Base-by-base conservation (phyloP, 2,329 filamentous ascomycete species). In the Cyanodermella asteris region DNA sequence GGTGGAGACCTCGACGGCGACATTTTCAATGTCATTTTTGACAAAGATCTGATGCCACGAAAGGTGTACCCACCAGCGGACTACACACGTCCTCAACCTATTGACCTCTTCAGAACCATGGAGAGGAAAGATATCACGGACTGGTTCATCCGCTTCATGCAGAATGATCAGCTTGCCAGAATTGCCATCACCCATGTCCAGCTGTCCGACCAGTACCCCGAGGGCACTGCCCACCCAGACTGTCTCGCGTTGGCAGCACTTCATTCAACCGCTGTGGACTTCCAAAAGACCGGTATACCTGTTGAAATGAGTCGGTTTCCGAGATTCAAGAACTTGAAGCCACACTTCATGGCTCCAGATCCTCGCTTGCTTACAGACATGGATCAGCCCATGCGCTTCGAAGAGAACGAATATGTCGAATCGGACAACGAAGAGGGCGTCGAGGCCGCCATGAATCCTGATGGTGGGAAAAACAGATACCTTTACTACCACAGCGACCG, bases 1-100 rank as follows among this genome's bases (percentile, higher is more conserved):
- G 80, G 80, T 2, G 80, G 80, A 0, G 80, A 91, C 42, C 57
- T 91, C 0, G 78, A 87, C 34, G 80, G 80, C 0, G 81, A 91
- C 41, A 49, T 77, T 0, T 91, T 75, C 45, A 73, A 80, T 34
- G 49, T 90, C 24, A 75, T 90, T 23, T 87, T 64, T 57, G 77
- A 90, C 35, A 36, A 45, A 0, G 39, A 44, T 0, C 53, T 68
- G 0, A 43, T 59, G 2, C 55, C 61, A 0, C 41, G 39, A 4
- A 37, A 29, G 0, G 51, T 47, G 0, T 64, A 55, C n/a, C 0
- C 3, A 1, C 64, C 80, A 0, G 77, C 78, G 0, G 65, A 80
- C 33, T 90, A 91, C 36, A 60, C 66, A 3, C 56, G 64, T 2
- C 53, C 63, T 0, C 10, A 35, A 0, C 63, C 73, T 0, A 31